Percentiles rank a stretch among this genome's conserved stretches.
Evolutionary conservation across 331 rosid genomes (phyloP).

Genomic region (Phaseolus coccineus): DNA sequence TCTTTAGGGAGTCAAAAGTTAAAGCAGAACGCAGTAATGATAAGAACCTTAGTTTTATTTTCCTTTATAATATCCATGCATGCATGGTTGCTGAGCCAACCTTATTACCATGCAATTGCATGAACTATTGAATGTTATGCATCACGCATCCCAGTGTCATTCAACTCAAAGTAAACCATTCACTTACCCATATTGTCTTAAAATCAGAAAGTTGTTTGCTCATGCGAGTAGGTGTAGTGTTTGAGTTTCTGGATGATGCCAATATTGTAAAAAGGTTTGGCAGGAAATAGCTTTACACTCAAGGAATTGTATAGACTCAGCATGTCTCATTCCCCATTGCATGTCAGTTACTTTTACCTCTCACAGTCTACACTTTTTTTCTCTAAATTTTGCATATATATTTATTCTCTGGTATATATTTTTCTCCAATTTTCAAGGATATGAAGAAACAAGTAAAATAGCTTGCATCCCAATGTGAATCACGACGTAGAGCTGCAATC

Average conservation of each 20-base stretch:
- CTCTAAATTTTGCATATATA: not conserved
- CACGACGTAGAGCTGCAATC: conserved; percentile 33
- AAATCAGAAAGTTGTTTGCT: conserved; percentile 48
- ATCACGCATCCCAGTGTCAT: conserved; percentile 48
- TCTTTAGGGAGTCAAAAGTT: conserved; percentile 26
- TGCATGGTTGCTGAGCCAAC: no score
- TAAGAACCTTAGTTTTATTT: conserved; percentile 11
- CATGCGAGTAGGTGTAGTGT: conserved; percentile 54
- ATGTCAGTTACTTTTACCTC: conserved; percentile 37
- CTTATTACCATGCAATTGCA: conserved; percentile 34
- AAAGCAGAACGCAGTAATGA: conserved; percentile 13
- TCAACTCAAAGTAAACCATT: conserved; percentile 44
- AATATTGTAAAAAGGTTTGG: conserved; percentile 53
- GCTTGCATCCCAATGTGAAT: conserved; percentile 29
- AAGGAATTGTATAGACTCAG: conserved; percentile 42
- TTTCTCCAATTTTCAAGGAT: conserved; percentile 49
- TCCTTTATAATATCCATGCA: not conserved
- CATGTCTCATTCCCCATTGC: conserved; percentile 55
- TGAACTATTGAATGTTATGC: conserved; percentile 40
- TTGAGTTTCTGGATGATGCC: conserved; percentile 48
- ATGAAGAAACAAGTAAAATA: conserved; percentile 44
- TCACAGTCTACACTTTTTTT: not conserved
- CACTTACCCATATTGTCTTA: conserved; percentile 47
- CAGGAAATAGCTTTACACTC: conserved; percentile 32
- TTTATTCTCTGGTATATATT: not conserved